These are phyloP conservation scores for Cyclanthera cordifolia DNA, from an alignment of 306 rosid genomes.

Conservation along the genomic window DNA sequence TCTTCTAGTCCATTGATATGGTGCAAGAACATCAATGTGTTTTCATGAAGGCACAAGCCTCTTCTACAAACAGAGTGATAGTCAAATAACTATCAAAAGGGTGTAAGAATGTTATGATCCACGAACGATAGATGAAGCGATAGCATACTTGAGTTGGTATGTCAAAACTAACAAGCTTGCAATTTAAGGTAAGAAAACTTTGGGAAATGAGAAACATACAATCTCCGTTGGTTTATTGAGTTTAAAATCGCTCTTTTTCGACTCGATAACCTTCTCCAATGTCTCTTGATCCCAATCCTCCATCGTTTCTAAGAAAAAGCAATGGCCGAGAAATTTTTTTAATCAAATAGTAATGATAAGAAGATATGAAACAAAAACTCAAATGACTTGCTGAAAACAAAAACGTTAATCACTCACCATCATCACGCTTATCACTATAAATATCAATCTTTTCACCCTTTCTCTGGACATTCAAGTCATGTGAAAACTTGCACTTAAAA, in stretches of 20 bases:
- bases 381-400: not conserved
- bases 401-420: conserved; percentile 33
- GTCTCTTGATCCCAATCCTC: conserved; percentile 99
- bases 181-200: not conserved
- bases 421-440: conserved; percentile 75
- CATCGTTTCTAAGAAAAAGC: conserved; percentile 51
- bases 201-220: conserved; percentile 30
- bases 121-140: not conserved
- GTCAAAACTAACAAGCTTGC: not conserved
- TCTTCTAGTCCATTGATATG: not conserved
- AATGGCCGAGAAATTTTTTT: not conserved
- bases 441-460: conserved; percentile 97
- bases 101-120: not conserved
- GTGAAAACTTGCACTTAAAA: conserved; percentile 95
- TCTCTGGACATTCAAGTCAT: conserved; percentile 92
- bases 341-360: not conserved
- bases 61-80: not conserved
- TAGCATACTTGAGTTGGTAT: not conserved
- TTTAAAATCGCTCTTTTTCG: conserved; percentile 65
- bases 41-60: not conserved
- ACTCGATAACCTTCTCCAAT: conserved; percentile 86
- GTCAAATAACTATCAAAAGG: not conserved
- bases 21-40: not conserved
- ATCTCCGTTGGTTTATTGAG: conserved; percentile 96
- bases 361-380: conserved; percentile 3